phyloP scores from a whole-genome alignment of 2,329 filamentous ascomycete species.

The Pseudomassariella vexata region DNA sequence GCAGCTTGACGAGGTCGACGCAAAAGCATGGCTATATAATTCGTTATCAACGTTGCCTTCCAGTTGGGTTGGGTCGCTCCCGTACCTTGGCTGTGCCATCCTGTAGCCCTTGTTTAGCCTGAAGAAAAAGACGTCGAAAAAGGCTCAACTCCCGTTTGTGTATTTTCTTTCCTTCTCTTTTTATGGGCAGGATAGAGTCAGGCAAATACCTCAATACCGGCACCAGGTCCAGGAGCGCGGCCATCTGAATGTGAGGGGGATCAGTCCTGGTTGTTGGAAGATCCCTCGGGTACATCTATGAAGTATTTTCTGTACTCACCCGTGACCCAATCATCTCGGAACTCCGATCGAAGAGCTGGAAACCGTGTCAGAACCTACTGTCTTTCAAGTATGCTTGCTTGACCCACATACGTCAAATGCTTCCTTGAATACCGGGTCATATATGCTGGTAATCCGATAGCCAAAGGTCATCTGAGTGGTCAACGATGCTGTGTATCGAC shows the following conservation, averaged over 20 bases:
- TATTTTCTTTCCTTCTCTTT: slow-evolving; percentile 31
- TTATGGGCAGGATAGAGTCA: slow-evolving; percentile 32
- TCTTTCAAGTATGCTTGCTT: too few species aligned
- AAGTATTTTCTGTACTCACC: background rate
- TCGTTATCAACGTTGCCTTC: too few species aligned
- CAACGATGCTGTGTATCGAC: slow-evolving; percentile 41
- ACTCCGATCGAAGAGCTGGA: slow-evolving; percentile 13
- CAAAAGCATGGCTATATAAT: slow-evolving; percentile 19
- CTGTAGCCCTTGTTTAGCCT: slow-evolving; percentile 27
- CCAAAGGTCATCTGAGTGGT: slow-evolving; percentile 45
- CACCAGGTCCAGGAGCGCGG: slow-evolving; percentile 39
- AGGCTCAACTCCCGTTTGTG: slow-evolving; percentile 36
- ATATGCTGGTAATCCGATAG: slow-evolving; percentile 27
- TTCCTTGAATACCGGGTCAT: slow-evolving; percentile 34
- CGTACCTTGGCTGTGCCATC: slow-evolving; percentile 20
- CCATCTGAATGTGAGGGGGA: slow-evolving; percentile 22
- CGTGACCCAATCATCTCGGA: slow-evolving; percentile 11
- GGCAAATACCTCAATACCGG: slow-evolving; percentile 39
- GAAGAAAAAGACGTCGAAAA: slow-evolving; percentile 33
- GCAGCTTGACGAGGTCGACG: slow-evolving; percentile 17
- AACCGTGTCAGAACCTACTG: too few species aligned
- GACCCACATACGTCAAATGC: slow-evolving; percentile 31
- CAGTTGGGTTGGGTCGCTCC: too few species aligned
- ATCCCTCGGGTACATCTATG: too few species aligned
- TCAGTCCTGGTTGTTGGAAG: too few species aligned